Base-by-base conservation (phyloP, 345 rosid species). In the Lepidium africanum region DNA sequence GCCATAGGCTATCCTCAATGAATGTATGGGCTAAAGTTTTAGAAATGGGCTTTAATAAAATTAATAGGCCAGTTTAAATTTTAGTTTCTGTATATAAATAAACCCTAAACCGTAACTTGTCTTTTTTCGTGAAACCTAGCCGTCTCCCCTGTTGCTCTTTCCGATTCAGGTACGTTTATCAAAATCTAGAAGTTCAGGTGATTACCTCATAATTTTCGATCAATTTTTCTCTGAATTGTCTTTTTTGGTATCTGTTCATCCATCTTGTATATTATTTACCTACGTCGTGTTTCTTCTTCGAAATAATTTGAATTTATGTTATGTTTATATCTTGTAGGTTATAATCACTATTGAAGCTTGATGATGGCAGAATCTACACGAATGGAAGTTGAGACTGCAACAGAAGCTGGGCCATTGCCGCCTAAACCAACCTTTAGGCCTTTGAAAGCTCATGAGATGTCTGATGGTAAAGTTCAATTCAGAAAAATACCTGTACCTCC, bases 361-460 rank as follows among this genome's bases (percentile, higher is more conserved):
- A 30, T 13, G 15, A 71, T 71, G 76, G 70, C 70, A 16, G 76
- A 71, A 21, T 4, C 70, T 15, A 55, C 72, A 15, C 53, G 77
- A 59, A 91, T 87, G 92, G 94, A 83, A 41, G 51, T 84, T 30
- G 88, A 83, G 66, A 53, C 63, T 4, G 69, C 70, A 40, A 41
- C 75, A 6, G 47, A 25, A 39, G 8, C 70, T 14, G 62, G 4
- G 17, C 3, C 77, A 7, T 66, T 84, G 59, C 94, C 95, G 0
- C n/a, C 75, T 2, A 89, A 92, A 69, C 98, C 88, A 1, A 66
- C 63, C 42, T 89, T 92, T 53, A 78, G 64, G 75, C 89, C 96
- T 2, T 73, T 92, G 74, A 87, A 77, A 78, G 89, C 95, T 21
- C 98, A 92, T 25, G 98, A 89, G 76, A 87, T 89, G 89, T 85